Evolutionary conservation across 371 early-diverging fungal genomes (phyloP).

Genomic region (Paraphysoderma sedebokerense): DNA sequence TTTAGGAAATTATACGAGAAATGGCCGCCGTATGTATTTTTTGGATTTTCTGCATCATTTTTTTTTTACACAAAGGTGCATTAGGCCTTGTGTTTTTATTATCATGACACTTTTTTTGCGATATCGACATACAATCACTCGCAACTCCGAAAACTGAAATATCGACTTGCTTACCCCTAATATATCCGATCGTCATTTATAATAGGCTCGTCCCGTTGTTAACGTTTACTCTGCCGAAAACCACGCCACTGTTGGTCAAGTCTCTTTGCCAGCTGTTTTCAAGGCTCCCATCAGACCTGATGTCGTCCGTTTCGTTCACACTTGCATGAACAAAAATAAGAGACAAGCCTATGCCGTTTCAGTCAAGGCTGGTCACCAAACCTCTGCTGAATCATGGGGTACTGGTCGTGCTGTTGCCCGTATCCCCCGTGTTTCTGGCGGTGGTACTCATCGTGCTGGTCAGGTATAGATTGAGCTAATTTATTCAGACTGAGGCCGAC

Average conservation of each 20-base stretch:
- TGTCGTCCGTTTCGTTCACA: slow-evolving; percentile 93
- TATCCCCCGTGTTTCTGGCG: slow-evolving; percentile 98
- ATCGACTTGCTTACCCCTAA: too few species aligned
- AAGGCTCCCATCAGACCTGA: slow-evolving; percentile 96
- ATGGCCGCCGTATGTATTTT: too few species aligned
- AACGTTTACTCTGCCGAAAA: slow-evolving; percentile 75
- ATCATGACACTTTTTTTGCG: too few species aligned
- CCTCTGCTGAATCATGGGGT: slow-evolving; percentile 99
- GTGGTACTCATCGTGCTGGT: slow-evolving; percentile 99
- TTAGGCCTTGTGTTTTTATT: too few species aligned
- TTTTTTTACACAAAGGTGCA: too few species aligned
- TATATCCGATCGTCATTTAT: too few species aligned
- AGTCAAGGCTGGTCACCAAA: slow-evolving; percentile 98
- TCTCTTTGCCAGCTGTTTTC: slow-evolving; percentile 93
- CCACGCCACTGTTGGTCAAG: slow-evolving; percentile 48
- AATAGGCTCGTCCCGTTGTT: slow-evolving; percentile 72
- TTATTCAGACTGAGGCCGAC: too few species aligned
- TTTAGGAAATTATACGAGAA: too few species aligned
- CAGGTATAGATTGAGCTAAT: too few species aligned
- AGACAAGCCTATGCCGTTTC: slow-evolving; percentile 98
- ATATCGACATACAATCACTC: too few species aligned
- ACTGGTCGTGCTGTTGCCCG: slow-evolving; percentile 99
- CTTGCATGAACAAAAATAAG: slow-evolving; percentile 96
- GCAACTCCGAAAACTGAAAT: too few species aligned
- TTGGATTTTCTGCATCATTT: too few species aligned